Percentiles rank a stretch among this genome's conserved stretches.
phyloP scores from a whole-genome alignment of 2,329 filamentous ascomycete genomes.

The Didymella sp. region DNA sequence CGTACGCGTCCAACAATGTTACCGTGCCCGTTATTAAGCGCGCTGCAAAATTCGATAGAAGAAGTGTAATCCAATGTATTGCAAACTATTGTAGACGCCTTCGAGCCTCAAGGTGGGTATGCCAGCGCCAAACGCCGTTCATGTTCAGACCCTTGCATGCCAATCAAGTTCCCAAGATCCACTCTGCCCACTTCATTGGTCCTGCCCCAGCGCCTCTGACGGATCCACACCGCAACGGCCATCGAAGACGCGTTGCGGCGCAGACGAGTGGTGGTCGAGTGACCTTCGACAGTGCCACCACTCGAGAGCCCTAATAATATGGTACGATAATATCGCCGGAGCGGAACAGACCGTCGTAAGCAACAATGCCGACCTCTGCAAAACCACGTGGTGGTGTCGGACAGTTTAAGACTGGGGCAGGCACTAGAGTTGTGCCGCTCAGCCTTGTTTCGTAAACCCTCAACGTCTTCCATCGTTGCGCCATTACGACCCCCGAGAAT shows the following conservation, averaged over 20 bases:
- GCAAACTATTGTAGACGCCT: conserved; percentile 19
- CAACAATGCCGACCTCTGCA: conserved; percentile 5
- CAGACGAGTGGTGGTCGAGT: conserved; percentile 8
- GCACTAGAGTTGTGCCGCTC: conserved; percentile 3
- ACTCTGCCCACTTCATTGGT: conserved; percentile 36
- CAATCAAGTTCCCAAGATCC: conserved; percentile 34
- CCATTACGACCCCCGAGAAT: background rate
- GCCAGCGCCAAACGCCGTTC: conserved; percentile 26
- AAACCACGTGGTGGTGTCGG: conserved; percentile 9
- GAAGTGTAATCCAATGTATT: conserved; percentile 32
- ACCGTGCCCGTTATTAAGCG: conserved; percentile 11
- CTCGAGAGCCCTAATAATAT: background rate
- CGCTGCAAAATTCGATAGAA: conserved; percentile 2
- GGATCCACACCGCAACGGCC: conserved; percentile 29
- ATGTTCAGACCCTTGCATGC: conserved; percentile 22
- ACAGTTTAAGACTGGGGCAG: conserved; percentile 3
- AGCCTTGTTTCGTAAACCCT: conserved; percentile 2
- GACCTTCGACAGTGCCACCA: conserved; percentile 10
- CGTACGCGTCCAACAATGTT: conserved; percentile 7
- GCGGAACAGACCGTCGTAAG: conserved; percentile 3
- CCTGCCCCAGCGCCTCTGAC: conserved; percentile 32
- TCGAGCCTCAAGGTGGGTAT: conserved; percentile 18
- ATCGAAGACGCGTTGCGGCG: conserved; percentile 23
- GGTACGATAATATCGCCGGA: conserved; percentile 5
- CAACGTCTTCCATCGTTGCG: background rate